Evolutionary conservation across 148 eudicot species (phyloP).

Genomic region (Chenopodium formosanum): DNA sequence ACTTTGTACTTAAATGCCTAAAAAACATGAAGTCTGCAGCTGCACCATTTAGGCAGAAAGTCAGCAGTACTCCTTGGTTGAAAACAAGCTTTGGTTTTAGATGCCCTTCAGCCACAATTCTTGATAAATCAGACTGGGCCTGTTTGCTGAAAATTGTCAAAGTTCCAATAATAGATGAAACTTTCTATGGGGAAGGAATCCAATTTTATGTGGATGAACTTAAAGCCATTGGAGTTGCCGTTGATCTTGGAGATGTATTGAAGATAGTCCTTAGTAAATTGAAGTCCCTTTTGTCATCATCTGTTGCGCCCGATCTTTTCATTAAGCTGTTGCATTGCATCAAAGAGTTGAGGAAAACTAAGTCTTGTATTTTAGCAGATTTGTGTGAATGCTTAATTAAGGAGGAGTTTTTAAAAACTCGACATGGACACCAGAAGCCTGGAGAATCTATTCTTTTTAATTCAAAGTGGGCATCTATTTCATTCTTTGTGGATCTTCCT

Average conservation of each 20-base stretch:
- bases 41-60: constrained; percentile 18
- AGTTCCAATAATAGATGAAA: constrained; percentile 15
- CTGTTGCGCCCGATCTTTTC: constrained; percentile 1
- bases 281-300: constrained; percentile 14
- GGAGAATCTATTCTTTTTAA: constrained; percentile 24
- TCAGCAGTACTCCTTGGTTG: constrained; percentile 18
- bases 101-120: constrained; percentile 18
- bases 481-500: constrained; percentile 37
- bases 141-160: constrained; percentile 7
- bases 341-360: neutral
- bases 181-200: constrained; percentile 19
- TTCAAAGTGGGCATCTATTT: constrained; percentile 33
- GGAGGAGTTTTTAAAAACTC: constrained; percentile 22
- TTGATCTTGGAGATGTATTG: constrained; percentile 15
- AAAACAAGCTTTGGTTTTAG: constrained; percentile 22
- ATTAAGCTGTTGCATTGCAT: constrained; percentile 15
- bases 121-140: constrained; percentile 12
- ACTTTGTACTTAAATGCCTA: constrained; percentile 28
- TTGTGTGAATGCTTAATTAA: constrained; percentile 12
- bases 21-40: neutral
- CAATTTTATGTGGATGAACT: constrained; percentile 12
- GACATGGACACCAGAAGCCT: constrained; percentile 27
- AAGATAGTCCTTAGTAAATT: constrained; percentile 15
- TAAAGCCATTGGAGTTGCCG: constrained; percentile 19
- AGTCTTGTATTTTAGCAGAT: neutral